phyloP scores from a whole-genome alignment of 2,329 filamentous ascomycete species.

The Paecilomyces variotii region DNA sequence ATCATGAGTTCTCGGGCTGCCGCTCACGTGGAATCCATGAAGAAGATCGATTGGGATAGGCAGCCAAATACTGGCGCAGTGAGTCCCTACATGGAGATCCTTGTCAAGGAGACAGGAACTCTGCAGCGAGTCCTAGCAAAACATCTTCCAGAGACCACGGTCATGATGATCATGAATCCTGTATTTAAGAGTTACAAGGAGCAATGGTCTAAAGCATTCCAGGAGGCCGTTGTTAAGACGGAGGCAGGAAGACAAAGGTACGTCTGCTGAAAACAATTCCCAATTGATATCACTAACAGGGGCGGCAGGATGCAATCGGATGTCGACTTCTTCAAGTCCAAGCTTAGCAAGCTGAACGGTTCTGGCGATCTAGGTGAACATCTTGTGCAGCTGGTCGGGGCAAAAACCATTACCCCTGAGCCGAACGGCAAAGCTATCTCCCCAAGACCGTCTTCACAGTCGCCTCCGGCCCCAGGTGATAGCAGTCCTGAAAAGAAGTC shows the following conservation, averaged over 20 bases:
- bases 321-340: conserved; percentile 61
- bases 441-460: not conserved
- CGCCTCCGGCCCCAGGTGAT: not conserved
- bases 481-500: not conserved
- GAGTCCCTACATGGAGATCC: conserved; percentile 74
- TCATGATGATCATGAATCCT: conserved; percentile 75
- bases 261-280: conserved; percentile 25
- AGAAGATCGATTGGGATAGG: conserved; percentile 65
- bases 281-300: conserved; percentile 6
- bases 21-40: conserved; percentile 66
- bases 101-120: conserved; percentile 78
- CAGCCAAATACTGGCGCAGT: conserved; percentile 38
- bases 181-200: conserved; percentile 77
- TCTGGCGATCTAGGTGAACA: conserved; percentile 65
- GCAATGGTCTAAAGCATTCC: conserved; percentile 65
- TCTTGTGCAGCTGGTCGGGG: conserved; percentile 46
- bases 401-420: conserved; percentile 24
- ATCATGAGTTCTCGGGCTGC: conserved; percentile 77
- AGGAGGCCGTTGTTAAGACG: conserved; percentile 57
- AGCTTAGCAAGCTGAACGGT: conserved; percentile 69
- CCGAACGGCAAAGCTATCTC: conserved; percentile 2
- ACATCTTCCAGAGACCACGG: conserved; percentile 67
- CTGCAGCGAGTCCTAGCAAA: conserved; percentile 77
- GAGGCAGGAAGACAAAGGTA: conserved; percentile 65
- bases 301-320: conserved; percentile 64